These are phyloP conservation scores for Magnaporthiopsis rhizophila DNA, from an alignment of 2,329 filamentous ascomycete genomes.

Conservation along the genomic window DNA sequence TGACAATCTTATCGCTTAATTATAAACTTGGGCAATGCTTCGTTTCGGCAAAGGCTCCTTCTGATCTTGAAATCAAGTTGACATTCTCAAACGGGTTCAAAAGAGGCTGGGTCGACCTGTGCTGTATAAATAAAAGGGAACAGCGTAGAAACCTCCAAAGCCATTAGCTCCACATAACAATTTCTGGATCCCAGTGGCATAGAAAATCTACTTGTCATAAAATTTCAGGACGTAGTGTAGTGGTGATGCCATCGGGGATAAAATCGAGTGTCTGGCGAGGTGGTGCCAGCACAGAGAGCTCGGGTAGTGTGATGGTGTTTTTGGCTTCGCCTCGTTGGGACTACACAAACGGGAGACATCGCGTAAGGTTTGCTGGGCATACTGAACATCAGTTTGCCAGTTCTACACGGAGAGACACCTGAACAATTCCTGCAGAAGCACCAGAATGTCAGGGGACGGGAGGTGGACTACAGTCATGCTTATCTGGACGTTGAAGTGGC, in stretches of 20 bases:
- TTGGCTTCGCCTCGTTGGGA: constrained; percentile 17
- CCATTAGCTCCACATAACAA: constrained; percentile 17
- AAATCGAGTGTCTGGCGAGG: constrained; percentile 14
- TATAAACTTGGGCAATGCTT: too few species aligned
- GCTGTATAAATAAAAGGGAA: constrained; percentile 28
- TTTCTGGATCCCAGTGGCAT: constrained; percentile 9
- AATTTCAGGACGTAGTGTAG: too few species aligned
- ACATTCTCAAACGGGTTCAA: constrained; percentile 13
- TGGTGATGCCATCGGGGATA: constrained; percentile 16
- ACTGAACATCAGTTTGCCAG: constrained; percentile 21
- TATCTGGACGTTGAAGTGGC: not conserved
- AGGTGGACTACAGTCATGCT: constrained; percentile 7
- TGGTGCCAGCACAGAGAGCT: constrained; percentile 12
- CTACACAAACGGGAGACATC: constrained; percentile 17
- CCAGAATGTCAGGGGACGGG: constrained; percentile 18
- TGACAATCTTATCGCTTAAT: too few species aligned
- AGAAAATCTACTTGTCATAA: too few species aligned
- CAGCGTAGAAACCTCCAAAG: constrained; percentile 25
- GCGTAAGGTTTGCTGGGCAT: constrained; percentile 22
- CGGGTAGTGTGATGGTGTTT: constrained; percentile 18
- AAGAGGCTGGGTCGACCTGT: constrained; percentile 30
- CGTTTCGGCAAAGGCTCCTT: too few species aligned
- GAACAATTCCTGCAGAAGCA: constrained; percentile 13
- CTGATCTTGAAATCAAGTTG: too few species aligned
- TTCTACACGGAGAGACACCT: constrained; percentile 22